phyloP scores from a whole-genome alignment of 805 yeast species.

The Kazachstania martiniae region DNA sequence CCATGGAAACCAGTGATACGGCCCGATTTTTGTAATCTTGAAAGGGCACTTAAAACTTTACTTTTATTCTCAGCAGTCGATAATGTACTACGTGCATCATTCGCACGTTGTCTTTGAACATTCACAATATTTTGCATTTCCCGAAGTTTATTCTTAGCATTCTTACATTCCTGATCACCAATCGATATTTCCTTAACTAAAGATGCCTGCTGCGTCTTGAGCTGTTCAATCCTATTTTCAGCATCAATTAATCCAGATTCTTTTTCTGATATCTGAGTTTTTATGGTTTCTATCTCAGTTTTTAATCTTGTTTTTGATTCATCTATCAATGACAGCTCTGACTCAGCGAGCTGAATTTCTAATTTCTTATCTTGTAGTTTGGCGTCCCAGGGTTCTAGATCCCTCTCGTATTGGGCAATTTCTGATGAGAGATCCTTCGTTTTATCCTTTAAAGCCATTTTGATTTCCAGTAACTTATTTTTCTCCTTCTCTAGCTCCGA shows the following conservation, averaged over 20 bases:
- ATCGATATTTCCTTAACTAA: slow-evolving; percentile 42
- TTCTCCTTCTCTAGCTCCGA: slow-evolving; percentile 42
- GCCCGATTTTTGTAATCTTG: slow-evolving; percentile 65
- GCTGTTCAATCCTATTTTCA: slow-evolving; percentile 35
- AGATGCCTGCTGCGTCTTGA: slow-evolving; percentile 39
- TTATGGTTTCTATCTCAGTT: slow-evolving; percentile 35
- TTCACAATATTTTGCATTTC: slow-evolving; percentile 44
- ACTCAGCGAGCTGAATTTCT: slow-evolving; percentile 50
- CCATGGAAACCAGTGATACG: slow-evolving; percentile 82
- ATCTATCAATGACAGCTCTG: slow-evolving; percentile 50
- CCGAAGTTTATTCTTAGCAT: slow-evolving; percentile 40
- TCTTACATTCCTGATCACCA: slow-evolving; percentile 47
- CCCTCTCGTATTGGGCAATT: slow-evolving; percentile 50
- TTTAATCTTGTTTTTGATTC: slow-evolving; percentile 36
- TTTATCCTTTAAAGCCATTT: slow-evolving; percentile 57
- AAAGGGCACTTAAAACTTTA: slow-evolving; percentile 59
- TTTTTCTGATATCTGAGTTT: slow-evolving; percentile 35
- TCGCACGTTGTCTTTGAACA: slow-evolving; percentile 46
- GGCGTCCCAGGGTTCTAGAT: slow-evolving; percentile 76
- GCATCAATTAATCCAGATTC: slow-evolving; percentile 39
- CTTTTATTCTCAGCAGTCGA: slow-evolving; percentile 55
- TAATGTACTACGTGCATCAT: slow-evolving; percentile 54
- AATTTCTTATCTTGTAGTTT: slow-evolving; percentile 53
- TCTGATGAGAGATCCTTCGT: slow-evolving; percentile 58
- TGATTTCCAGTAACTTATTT: slow-evolving; percentile 46